Percentiles rank a stretch among this genome's conserved stretches.
Conservation (phyloP, 2,329 filamentous ascomycete genomes). For the Calycina herbarum region DNA sequence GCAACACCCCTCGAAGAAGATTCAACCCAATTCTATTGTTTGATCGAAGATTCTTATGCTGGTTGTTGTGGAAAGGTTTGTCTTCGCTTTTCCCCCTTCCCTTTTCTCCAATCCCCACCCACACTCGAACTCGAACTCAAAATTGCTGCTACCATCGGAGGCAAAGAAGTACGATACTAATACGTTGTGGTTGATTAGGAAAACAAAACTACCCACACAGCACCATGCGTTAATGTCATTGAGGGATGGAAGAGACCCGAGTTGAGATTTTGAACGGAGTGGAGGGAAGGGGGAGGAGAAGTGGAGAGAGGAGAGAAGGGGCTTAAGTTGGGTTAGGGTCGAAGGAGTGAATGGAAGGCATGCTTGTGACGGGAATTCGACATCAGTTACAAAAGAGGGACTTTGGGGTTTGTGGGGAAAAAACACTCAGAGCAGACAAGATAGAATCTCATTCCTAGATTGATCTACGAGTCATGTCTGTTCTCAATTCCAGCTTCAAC, state of each 20-base stretch:
- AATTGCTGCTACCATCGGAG: not conserved
- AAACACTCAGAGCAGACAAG: too few relatives aligned
- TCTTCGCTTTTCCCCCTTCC: not conserved
- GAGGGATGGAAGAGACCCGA: not conserved
- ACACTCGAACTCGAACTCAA: not conserved
- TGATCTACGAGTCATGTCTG: too few relatives aligned
- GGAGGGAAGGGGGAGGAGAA: not conserved
- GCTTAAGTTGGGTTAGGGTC: too few relatives aligned
- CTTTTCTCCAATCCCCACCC: not conserved
- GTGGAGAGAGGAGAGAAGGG: too few relatives aligned
- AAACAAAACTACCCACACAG: not conserved
- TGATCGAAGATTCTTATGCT: constrained; percentile 1
- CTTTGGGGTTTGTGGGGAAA: too few relatives aligned
- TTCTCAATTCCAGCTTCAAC: too few relatives aligned
- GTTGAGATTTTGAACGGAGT: not conserved
- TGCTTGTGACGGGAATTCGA: too few relatives aligned
- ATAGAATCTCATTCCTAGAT: too few relatives aligned
- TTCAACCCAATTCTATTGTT: not conserved
- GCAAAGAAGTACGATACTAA: not conserved
- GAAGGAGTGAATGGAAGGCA: too few relatives aligned
- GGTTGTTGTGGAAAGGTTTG: constrained; percentile 1
- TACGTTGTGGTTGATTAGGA: not conserved
- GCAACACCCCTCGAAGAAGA: not conserved
- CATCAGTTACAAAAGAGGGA: too few relatives aligned
- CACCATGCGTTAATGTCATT: not conserved